Conservation (phyloP, 1,139 yeast genomes). For the Sugiyamaella japonica region DNA sequence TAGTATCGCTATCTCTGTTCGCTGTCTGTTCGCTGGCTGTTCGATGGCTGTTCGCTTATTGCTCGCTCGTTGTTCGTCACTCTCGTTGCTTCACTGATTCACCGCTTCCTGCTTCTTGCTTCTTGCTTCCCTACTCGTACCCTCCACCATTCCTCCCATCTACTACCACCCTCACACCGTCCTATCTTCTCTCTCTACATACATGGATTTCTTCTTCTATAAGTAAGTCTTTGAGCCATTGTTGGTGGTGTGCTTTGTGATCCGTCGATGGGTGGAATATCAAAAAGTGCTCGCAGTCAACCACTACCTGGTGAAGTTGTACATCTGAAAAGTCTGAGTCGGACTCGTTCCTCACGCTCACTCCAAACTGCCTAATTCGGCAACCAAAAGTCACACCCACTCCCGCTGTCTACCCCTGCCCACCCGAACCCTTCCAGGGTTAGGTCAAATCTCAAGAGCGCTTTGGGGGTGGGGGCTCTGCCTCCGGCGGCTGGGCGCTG, state of each 20-base stretch:
- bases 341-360: too few relatives aligned
- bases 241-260: constrained; percentile 24
- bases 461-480: too few relatives aligned
- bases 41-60: too few relatives aligned
- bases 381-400: not conserved
- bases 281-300: constrained; percentile 1
- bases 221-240: constrained; percentile 82
- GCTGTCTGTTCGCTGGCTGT: too few relatives aligned
- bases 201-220: constrained; percentile 81
- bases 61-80: too few relatives aligned
- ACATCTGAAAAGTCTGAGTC: constrained; percentile 10
- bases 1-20: too few relatives aligned
- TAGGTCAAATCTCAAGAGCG: too few relatives aligned
- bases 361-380: constrained; percentile 7
- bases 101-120: too few relatives aligned
- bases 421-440: not conserved
- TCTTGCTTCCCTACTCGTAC: not conserved
- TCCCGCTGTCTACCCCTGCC: not conserved
- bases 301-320: constrained; percentile 7
- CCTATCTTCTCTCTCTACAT: constrained; percentile 40
- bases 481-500: too few relatives aligned
- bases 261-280: constrained; percentile 15
- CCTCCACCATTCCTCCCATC: not conserved
- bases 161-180: not conserved
- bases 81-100: too few relatives aligned